Evolutionary conservation across 2,329 filamentous ascomycete genomes (phyloP).

Genomic region (Fusarium nelsonii): DNA sequence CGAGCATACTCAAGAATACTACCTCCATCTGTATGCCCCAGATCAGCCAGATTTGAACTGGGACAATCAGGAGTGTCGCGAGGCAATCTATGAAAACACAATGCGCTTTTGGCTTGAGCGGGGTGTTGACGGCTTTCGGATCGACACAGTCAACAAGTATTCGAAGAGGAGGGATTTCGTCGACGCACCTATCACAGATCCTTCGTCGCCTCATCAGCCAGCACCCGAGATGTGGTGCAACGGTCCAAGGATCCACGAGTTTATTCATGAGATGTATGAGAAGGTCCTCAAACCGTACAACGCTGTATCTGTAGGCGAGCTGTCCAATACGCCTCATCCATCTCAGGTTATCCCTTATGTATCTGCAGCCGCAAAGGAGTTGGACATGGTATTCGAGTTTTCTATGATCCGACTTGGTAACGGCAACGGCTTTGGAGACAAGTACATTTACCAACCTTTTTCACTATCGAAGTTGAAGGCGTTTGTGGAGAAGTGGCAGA

Average conservation of each 20-base stretch:
- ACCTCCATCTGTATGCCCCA: slow-evolving; percentile 72
- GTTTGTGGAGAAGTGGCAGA: slow-evolving; percentile 62
- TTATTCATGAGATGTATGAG: slow-evolving; percentile 68
- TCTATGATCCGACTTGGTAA: slow-evolving; percentile 67
- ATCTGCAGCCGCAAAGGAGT: slow-evolving; percentile 62
- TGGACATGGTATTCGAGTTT: slow-evolving; percentile 73
- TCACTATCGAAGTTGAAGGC: slow-evolving; percentile 59
- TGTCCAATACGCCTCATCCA: slow-evolving; percentile 67
- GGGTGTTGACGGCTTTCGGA: slow-evolving; percentile 74
- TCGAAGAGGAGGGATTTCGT: slow-evolving; percentile 70
- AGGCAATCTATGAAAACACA: slow-evolving; percentile 74
- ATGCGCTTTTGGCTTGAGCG: slow-evolving; percentile 81
- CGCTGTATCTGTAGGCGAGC: slow-evolving; percentile 72
- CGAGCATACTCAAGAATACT: slow-evolving; percentile 64
- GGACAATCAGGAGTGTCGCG: slow-evolving; percentile 74
- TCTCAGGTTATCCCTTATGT: slow-evolving; percentile 68
- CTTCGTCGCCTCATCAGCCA: slow-evolving; percentile 55
- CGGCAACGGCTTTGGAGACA: slow-evolving; percentile 60
- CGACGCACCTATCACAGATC: slow-evolving; percentile 62
- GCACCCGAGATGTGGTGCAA: slow-evolving; percentile 67
- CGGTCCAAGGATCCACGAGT: slow-evolving; percentile 73
- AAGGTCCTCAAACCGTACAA: slow-evolving; percentile 66
- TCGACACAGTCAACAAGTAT: slow-evolving; percentile 77
- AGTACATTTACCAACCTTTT: slow-evolving; percentile 65
- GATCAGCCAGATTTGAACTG: slow-evolving; percentile 84